These are phyloP conservation scores for Termitomyces sp. DNA, from an alignment of 768 basidiomycete genomes.

Conservation along the genomic window DNA sequence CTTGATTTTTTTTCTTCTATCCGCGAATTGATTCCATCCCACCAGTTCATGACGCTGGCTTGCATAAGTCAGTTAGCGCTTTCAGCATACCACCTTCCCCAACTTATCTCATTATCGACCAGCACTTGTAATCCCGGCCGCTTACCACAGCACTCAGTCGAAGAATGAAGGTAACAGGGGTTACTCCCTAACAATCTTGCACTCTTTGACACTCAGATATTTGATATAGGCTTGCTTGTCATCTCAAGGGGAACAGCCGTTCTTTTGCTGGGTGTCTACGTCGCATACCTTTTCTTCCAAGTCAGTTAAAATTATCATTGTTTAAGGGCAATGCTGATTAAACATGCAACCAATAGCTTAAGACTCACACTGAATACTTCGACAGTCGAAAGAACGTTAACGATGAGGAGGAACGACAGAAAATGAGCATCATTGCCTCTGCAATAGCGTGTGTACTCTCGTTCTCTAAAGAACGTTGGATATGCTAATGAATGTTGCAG, in stretches of 20 bases:
- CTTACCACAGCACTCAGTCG: conserved; percentile 55
- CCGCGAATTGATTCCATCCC: conserved; percentile 7
- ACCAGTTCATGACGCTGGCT: conserved; percentile 77
- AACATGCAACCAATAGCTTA: conserved; percentile 43
- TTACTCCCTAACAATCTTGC: not conserved
- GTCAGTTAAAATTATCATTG: conserved; percentile 29
- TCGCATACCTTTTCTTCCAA: conserved; percentile 75
- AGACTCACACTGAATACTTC: conserved; percentile 69
- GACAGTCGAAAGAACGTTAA: conserved; percentile 17
- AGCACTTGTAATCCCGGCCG: conserved; percentile 89
- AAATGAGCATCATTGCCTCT: conserved; percentile 74
- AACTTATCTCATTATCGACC: conserved; percentile 5
- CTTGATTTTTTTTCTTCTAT: not conserved
- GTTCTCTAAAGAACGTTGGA: not conserved
- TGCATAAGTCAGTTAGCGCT: conserved; percentile 63
- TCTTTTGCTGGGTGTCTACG: conserved; percentile 69
- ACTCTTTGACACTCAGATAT: conserved; percentile 1
- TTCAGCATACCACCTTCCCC: not conserved
- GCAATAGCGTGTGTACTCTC: conserved; percentile 39
- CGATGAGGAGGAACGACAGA: conserved; percentile 27
- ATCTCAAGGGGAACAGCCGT: conserved; percentile 83
- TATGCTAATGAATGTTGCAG: conserved; percentile 27
- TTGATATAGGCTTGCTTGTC: conserved; percentile 46
- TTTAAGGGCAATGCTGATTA: not conserved
- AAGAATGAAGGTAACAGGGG: conserved; percentile 9